Base-by-base conservation (phyloP, 805 yeast genomes). In the Helenozyma rhizophorensis region DNA sequence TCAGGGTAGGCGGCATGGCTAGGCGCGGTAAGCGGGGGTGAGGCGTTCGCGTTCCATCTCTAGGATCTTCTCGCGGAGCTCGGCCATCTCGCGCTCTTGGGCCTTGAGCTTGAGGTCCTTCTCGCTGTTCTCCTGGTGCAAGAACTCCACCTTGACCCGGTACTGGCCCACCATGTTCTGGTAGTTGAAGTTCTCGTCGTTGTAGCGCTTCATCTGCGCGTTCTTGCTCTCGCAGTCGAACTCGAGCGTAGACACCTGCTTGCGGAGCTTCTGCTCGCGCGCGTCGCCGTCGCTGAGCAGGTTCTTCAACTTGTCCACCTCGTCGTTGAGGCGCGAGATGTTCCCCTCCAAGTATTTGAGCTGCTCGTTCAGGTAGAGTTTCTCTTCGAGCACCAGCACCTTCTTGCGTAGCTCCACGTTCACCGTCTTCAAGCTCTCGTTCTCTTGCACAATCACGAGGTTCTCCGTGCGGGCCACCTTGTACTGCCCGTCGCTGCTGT, bases 381-480 rank as follows among this genome's bases (percentile, higher is more conserved):
- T 72, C 1, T 58, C 61, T 43, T 79, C 79, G 17, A 74, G 48
- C 5, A 60, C 64, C 18, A 62, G 53, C 9, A 75, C 60, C 43
- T 74, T 73, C 11, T 39, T 35, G 32, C 60, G 67, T 40, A 83
- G 56, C 30, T 77, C 76, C 22, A 58, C 57, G 45, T 80, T 77
- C 38, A 68, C 70, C 40, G 68, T 78, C 17, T 72, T 74, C 26
- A 83, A 51, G 1, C 82, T 72, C 47, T 77, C 78, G 47, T 80
- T 82, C 50, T 83, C 93, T 53, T 83, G 86, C 15, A 65, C 58
- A 4, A 78, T 55, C 30, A 78, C 75, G 36, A 80, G 60, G 24
- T 73, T 69, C 28, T 76, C 76, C 27, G 72, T 72, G 38, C 78
- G 52, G 21, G 65, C 45, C 12, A 49, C 55, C 32, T 56, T 64